Percentiles rank a stretch among this genome's conserved stretches.
Evolutionary conservation across 371 early-diverging fungal genomes (phyloP).

Genomic region (Mortierella sp.): DNA sequence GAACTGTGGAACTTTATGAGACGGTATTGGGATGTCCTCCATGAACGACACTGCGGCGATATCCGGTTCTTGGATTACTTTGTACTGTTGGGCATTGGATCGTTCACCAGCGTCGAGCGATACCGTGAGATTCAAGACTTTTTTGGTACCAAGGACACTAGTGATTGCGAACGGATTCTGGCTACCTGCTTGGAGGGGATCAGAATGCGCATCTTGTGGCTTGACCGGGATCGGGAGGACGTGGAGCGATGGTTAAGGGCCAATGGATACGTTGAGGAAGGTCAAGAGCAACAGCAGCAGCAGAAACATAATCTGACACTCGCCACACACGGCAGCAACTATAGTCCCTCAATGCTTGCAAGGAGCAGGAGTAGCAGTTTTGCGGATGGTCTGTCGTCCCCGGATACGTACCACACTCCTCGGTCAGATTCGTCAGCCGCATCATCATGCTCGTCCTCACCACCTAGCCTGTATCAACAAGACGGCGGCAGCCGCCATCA

Average conservation of each 20-base stretch:
- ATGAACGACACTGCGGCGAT: slow-evolving; percentile 74
- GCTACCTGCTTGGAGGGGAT: slow-evolving; percentile 91
- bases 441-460: slow-evolving; percentile 30
- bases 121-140: slow-evolving; percentile 77
- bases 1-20: slow-evolving; percentile 51
- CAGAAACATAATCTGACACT: neutral
- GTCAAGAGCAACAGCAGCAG: slow-evolving; percentile 3
- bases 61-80: slow-evolving; percentile 81
- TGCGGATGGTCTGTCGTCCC: slow-evolving; percentile 17
- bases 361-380: slow-evolving; percentile 24
- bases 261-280: slow-evolving; percentile 42
- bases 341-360: slow-evolving; percentile 5
- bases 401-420: slow-evolving; percentile 6
- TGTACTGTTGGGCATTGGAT: slow-evolving; percentile 74
- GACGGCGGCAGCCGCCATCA: slow-evolving; percentile 7
- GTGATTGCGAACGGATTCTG: slow-evolving; percentile 74
- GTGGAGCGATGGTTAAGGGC: slow-evolving; percentile 76
- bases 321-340: neutral
- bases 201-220: slow-evolving; percentile 81
- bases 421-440: slow-evolving; percentile 22
- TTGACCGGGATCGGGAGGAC: slow-evolving; percentile 75
- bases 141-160: slow-evolving; percentile 82
- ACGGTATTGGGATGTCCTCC: slow-evolving; percentile 40
- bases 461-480: slow-evolving; percentile 15
- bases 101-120: slow-evolving; percentile 72